phyloP scores from a whole-genome alignment of 208 protist species.

The Vickermania spadyakhi region DNA sequence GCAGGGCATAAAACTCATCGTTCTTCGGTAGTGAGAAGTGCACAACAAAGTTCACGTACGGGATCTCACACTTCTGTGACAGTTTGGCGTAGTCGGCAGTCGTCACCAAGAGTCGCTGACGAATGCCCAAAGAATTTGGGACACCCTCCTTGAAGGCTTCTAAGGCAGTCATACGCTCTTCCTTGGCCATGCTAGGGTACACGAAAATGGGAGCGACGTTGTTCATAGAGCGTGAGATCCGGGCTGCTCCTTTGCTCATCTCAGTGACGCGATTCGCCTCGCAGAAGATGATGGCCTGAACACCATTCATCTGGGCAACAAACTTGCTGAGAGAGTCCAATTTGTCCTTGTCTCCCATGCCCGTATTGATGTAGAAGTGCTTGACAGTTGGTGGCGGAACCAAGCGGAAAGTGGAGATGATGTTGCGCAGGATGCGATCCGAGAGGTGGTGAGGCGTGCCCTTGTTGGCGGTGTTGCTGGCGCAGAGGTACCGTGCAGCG shows the following conservation, averaged over 20 bases:
- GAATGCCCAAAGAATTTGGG: constrained; percentile 63
- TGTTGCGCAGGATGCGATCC: constrained; percentile 48
- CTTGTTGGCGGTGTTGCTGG: constrained; percentile 76
- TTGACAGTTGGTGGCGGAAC: constrained; percentile 61
- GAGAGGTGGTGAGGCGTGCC: constrained; percentile 56
- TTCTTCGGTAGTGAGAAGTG: constrained; percentile 72
- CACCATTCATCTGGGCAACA: constrained; percentile 75
- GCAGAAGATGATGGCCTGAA: constrained; percentile 86
- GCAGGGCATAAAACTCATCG: constrained; percentile 82
- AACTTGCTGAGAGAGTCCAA: constrained; percentile 71
- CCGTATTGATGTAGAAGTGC: constrained; percentile 67
- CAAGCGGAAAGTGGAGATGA: constrained; percentile 81
- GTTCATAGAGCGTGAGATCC: constrained; percentile 66
- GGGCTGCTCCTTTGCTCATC: constrained; percentile 44
- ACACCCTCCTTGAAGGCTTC: constrained; percentile 85
- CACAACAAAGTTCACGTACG: constrained; percentile 88
- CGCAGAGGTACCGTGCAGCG: constrained; percentile 49
- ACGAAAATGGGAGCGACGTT: constrained; percentile 72
- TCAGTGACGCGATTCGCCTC: constrained; percentile 74
- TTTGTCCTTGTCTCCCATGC: constrained; percentile 69
- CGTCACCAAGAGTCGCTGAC: constrained; percentile 83
- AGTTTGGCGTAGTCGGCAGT: constrained; percentile 89
- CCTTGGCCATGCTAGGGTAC: constrained; percentile 65
- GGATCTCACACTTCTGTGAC: constrained; percentile 77
- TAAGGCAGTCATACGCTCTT: constrained; percentile 55